phyloP scores from a whole-genome alignment of 257 asterid genomes.

The Rhazya stricta region DNA sequence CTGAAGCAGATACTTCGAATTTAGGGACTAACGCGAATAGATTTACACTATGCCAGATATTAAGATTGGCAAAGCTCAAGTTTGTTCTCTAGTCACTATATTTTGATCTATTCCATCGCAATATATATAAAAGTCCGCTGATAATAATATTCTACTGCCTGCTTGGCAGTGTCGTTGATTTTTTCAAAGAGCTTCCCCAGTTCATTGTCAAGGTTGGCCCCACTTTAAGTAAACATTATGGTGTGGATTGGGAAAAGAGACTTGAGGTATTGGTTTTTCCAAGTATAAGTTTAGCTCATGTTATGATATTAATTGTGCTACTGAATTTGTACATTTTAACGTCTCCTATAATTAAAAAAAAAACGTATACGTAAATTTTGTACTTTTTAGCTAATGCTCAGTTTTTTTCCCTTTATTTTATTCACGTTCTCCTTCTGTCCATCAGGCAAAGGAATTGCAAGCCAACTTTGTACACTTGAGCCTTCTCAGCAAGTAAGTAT shows the following conservation, averaged over 20 bases:
- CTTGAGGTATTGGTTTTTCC: constrained; percentile 55
- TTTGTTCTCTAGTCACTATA: constrained; percentile 20
- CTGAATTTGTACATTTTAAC: neutral
- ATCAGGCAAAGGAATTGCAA: constrained; percentile 83
- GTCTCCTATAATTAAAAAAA: too few relatives aligned
- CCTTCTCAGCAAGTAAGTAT: constrained; percentile 80
- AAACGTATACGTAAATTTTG: neutral
- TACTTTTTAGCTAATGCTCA: constrained; percentile 1
- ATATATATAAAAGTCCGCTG: neutral
- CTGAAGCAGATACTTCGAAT: constrained; percentile 21
- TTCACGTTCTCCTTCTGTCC: constrained; percentile 15
- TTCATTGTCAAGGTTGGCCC: constrained; percentile 77
- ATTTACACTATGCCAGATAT: constrained; percentile 61
- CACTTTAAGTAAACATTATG: constrained; percentile 55
- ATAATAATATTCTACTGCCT: constrained; percentile 5
- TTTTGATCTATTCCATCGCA: neutral
- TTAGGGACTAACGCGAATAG: constrained; percentile 39
- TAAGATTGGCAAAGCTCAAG: constrained; percentile 74
- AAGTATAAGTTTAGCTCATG: neutral
- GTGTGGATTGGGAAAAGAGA: constrained; percentile 86
- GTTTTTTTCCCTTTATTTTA: neutral
- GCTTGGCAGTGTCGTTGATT: constrained; percentile 60
- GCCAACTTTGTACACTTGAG: constrained; percentile 71
- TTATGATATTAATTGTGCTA: neutral
- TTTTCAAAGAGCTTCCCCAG: constrained; percentile 79